Percentiles rank a stretch among this genome's conserved stretches.
These are phyloP conservation scores for Puccinia sorghi DNA, from an alignment of 1,284 basidiomycete species.

Conservation along the genomic window DNA sequence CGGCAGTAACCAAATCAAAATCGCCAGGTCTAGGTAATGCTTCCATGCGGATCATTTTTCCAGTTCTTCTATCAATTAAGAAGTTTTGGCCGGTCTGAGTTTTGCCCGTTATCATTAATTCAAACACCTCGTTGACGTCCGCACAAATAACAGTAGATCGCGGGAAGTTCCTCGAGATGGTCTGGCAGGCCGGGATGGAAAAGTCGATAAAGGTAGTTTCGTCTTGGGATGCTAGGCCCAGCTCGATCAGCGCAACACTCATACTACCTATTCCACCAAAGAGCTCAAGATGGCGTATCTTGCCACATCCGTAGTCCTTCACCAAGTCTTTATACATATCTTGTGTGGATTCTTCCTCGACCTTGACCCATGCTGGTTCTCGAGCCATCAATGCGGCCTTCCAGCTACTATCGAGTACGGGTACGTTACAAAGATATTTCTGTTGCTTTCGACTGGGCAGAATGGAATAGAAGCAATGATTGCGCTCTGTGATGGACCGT, in stretches of 20 bases:
- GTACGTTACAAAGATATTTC: neutral
- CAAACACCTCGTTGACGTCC: conserved; percentile 33
- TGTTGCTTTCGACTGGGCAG: conserved; percentile 15
- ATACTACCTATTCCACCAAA: conserved; percentile 44
- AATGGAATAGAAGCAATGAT: conserved; percentile 27
- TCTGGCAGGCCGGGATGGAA: conserved; percentile 31
- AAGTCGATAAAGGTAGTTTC: conserved; percentile 35
- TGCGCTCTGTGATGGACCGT: neutral
- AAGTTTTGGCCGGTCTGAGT: neutral
- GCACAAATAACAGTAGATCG: conserved; percentile 26
- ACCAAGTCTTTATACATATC: conserved; percentile 13
- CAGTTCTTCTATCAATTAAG: conserved; percentile 35
- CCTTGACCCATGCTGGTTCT: conserved; percentile 30
- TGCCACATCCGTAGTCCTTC: conserved; percentile 15
- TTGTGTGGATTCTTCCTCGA: neutral
- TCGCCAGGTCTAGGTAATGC: conserved; percentile 25
- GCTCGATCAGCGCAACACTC: conserved; percentile 21
- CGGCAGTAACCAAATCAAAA: conserved; percentile 43
- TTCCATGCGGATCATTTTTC: neutral
- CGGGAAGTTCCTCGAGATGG: conserved; percentile 25
- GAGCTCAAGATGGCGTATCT: conserved; percentile 26
- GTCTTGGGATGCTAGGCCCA: conserved; percentile 3
- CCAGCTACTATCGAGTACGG: neutral
- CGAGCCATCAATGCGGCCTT: neutral
- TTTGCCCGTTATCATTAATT: conserved; percentile 15